Evolutionary conservation across 1,284 basidiomycete genomes (phyloP).

Genomic region (Schizophyllum amplum): DNA sequence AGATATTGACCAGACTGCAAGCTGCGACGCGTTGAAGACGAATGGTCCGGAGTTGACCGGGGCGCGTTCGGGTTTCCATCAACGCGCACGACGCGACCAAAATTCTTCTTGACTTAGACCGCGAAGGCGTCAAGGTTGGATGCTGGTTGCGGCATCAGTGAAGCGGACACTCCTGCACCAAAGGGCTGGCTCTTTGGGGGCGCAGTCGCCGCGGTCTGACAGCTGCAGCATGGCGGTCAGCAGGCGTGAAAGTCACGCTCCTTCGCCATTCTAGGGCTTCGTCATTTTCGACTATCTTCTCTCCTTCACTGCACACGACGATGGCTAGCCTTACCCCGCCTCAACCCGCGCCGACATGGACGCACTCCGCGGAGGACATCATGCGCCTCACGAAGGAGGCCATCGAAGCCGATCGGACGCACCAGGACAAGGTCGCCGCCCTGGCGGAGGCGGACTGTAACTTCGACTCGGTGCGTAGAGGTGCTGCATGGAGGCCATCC

Average conservation of each 20-base stretch:
- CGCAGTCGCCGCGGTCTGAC: background rate
- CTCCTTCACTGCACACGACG: background rate
- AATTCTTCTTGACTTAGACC: background rate
- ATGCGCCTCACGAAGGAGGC: conserved; percentile 46
- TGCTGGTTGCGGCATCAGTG: background rate
- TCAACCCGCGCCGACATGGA: conserved; percentile 61
- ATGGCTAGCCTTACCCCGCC: conserved; percentile 32
- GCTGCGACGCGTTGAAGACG: too few relatives aligned
- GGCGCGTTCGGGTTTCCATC: background rate
- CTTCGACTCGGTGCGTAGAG: conserved; percentile 44
- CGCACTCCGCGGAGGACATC: conserved; percentile 59
- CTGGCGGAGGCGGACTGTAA: conserved; percentile 48
- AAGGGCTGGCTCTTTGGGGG: background rate
- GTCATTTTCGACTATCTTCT: background rate
- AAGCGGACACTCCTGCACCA: background rate
- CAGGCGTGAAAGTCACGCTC: background rate
- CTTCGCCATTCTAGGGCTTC: background rate
- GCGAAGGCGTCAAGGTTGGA: background rate
- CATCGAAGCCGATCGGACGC: conserved; percentile 46
- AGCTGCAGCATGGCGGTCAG: background rate
- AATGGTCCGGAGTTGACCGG: background rate
- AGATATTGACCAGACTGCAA: too few relatives aligned
- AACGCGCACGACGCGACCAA: background rate
- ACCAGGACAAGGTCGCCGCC: conserved; percentile 57
- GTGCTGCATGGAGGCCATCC: background rate